A percentile compares a stretch with the other conserved stretches of the same genome.
Conservation (phyloP, 139 green algal species). For the Chlamydomonas sp. region DNA sequence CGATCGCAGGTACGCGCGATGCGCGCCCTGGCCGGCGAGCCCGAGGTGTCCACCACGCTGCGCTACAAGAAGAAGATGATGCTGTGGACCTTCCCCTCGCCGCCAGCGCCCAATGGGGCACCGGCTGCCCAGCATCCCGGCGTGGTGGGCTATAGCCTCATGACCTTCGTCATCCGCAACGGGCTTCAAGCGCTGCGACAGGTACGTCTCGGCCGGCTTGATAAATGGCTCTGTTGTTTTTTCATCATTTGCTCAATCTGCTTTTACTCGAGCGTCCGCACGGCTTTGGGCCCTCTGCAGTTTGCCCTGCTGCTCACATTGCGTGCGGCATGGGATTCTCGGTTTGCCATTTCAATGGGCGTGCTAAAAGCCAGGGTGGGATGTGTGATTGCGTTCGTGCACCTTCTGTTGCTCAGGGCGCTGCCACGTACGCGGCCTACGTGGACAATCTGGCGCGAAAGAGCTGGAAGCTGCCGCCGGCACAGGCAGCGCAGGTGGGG, state of each 20-base stretch:
- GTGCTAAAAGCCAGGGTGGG: too few relatives aligned
- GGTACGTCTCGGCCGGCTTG: neutral
- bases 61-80: slow-evolving; percentile 77
- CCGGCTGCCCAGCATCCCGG: neutral
- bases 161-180: slow-evolving; percentile 71
- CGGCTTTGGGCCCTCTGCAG: too few relatives aligned
- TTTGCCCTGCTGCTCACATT: too few relatives aligned
- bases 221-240: too few relatives aligned
- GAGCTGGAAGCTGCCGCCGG: slow-evolving; percentile 44
- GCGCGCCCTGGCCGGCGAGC: slow-evolving; percentile 32
- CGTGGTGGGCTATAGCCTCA: slow-evolving; percentile 68
- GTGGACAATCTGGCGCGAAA: slow-evolving; percentile 39
- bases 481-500: slow-evolving; percentile 36
- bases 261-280: too few relatives aligned
- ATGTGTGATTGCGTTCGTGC: neutral
- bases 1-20: slow-evolving; percentile 3
- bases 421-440: slow-evolving; percentile 44
- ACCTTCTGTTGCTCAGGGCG: neutral
- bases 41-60: slow-evolving; percentile 18
- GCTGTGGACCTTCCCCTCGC: slow-evolving; percentile 45
- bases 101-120: neutral
- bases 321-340: too few relatives aligned
- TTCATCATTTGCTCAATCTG: too few relatives aligned
- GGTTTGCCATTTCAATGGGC: too few relatives aligned
- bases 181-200: slow-evolving; percentile 45